A percentile compares a stretch with the other conserved stretches of the same genome.
Evolutionary conservation across 169 alveolate species (phyloP).

Genomic region (Plasmodium malariae): DNA sequence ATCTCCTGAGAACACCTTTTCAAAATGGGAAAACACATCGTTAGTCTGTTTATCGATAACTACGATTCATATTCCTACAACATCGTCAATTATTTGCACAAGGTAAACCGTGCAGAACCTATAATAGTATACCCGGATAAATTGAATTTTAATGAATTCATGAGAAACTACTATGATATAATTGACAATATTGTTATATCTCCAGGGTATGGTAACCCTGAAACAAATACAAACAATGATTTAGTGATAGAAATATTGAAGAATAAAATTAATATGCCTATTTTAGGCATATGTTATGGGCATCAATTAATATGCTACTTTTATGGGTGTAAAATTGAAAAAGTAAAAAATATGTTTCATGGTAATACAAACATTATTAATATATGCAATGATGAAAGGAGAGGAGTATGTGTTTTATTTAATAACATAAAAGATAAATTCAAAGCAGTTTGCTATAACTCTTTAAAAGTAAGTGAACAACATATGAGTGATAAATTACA

Average conservation of each 20-base stretch:
- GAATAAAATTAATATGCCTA: conserved; percentile 22
- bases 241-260: conserved; percentile 10
- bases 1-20: neutral
- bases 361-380: conserved; percentile 43
- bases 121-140: conserved; percentile 24
- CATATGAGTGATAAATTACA: neutral
- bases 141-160: conserved; percentile 25
- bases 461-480: conserved; percentile 35
- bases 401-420: conserved; percentile 24
- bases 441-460: conserved; percentile 46
- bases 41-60: conserved; percentile 41
- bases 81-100: conserved; percentile 30
- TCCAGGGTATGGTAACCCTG: conserved; percentile 63
- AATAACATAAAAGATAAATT: conserved; percentile 19
- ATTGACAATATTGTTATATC: conserved; percentile 50
- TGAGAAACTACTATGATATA: conserved; percentile 18
- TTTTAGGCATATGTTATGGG: conserved; percentile 62
- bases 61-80: conserved; percentile 60
- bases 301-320: conserved; percentile 51
- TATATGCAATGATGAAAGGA: conserved; percentile 16
- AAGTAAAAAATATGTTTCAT: conserved; percentile 54
- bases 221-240: neutral
- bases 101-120: conserved; percentile 23
- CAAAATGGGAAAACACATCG: conserved; percentile 6
- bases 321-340: conserved; percentile 55